These are phyloP conservation scores for Penicillium sp. DNA, from an alignment of 2,329 filamentous ascomycete species.

Conservation along the genomic window DNA sequence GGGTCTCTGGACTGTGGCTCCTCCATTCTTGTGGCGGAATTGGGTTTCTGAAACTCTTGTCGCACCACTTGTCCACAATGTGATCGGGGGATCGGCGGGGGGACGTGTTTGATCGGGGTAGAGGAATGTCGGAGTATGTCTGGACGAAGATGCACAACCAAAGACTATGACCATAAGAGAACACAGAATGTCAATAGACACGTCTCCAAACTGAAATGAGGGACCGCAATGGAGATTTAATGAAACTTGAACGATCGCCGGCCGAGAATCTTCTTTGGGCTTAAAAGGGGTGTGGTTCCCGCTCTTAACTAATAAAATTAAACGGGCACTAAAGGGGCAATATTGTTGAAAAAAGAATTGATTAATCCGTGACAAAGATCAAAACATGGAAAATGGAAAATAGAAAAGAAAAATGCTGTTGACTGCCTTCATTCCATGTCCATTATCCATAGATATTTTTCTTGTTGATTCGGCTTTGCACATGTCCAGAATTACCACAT, in stretches of 20 bases:
- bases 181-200: constrained; percentile 5
- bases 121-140: background rate
- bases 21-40: constrained; percentile 26
- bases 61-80: constrained; percentile 8
- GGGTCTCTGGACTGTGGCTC: constrained; percentile 20
- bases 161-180: background rate
- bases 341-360: constrained; percentile 2
- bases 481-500: constrained; percentile 17
- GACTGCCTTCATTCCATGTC: background rate
- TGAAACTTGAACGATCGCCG: constrained; percentile 24
- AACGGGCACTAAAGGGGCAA: constrained; percentile 19
- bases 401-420: background rate
- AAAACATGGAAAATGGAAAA: background rate
- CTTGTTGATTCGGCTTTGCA: background rate
- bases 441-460: background rate
- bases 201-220: constrained; percentile 6
- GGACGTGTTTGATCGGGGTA: background rate
- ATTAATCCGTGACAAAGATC: background rate
- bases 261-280: constrained; percentile 24
- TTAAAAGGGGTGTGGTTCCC: constrained; percentile 21
- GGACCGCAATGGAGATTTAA: constrained; percentile 23
- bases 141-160: background rate
- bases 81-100: background rate
- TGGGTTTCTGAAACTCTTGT: constrained; percentile 11
- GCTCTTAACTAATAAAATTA: background rate